phyloP scores from a whole-genome alignment of 2,329 filamentous ascomycete genomes.

The Alternaria brassicicola region DNA sequence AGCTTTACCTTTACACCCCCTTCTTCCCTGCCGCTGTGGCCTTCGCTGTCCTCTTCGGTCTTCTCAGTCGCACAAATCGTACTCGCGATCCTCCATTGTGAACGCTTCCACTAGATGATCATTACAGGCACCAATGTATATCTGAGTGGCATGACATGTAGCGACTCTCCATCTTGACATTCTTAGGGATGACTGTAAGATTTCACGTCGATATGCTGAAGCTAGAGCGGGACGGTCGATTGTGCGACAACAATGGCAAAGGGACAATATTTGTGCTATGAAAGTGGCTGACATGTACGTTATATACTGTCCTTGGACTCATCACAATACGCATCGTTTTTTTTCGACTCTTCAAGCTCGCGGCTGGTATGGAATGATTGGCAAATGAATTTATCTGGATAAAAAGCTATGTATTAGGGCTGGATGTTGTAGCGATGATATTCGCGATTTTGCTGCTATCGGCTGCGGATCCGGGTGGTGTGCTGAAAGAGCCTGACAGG shows the following conservation, averaged over 20 bases:
- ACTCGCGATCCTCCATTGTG: neutral
- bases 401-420: conserved; percentile 55
- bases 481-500: conserved; percentile 29
- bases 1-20: neutral
- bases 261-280: neutral
- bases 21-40: neutral
- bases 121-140: neutral
- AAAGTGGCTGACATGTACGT: conserved; percentile 43
- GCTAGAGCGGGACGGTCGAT: neutral
- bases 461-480: conserved; percentile 32
- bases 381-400: conserved; percentile 7
- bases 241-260: rapidly evolving
- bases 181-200: neutral
- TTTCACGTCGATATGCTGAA: neutral
- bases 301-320: conserved; percentile 51
- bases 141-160: neutral
- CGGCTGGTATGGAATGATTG: conserved; percentile 50
- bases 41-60: neutral
- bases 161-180: neutral
- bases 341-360: conserved; percentile 65
- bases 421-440: conserved; percentile 64
- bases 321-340: conserved; percentile 65
- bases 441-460: conserved; percentile 41
- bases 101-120: neutral
- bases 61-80: neutral